These are phyloP conservation scores for Tolypocladium nubicola DNA, from an alignment of 2,329 filamentous ascomycete genomes.

Conservation along the genomic window DNA sequence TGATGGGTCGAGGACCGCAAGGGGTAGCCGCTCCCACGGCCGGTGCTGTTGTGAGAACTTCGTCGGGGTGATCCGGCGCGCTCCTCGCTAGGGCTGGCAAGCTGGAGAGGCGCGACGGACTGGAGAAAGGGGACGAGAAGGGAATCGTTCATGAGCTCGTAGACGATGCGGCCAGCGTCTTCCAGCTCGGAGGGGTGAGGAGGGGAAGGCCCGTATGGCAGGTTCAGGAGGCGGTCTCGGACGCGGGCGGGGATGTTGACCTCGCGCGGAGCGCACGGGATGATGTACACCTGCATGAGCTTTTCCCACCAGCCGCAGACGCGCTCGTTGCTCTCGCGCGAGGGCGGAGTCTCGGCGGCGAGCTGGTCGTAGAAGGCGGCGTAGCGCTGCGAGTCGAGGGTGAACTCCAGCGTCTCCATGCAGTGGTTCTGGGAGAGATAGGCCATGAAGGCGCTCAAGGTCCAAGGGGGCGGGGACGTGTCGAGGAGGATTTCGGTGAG, in stretches of 20 bases:
- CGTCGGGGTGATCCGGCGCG: constrained; percentile 28
- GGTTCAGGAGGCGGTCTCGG: constrained; percentile 64
- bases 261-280: constrained; percentile 73
- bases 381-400: constrained; percentile 85
- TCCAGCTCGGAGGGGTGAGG: constrained; percentile 67
- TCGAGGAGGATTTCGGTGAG: constrained; percentile 83
- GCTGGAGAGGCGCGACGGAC: constrained; percentile 31
- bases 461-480: constrained; percentile 78
- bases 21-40: constrained; percentile 1
- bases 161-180: constrained; percentile 76
- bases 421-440: constrained; percentile 97
- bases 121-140: constrained; percentile 89
- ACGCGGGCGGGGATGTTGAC: constrained; percentile 84
- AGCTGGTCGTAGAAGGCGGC: constrained; percentile 44
- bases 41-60: constrained; percentile 1
- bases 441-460: constrained; percentile 85
- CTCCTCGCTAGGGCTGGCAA: constrained; percentile 24
- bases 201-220: constrained; percentile 46
- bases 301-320: constrained; percentile 78
- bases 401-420: constrained; percentile 92
- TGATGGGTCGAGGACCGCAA: constrained; percentile 31
- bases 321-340: constrained; percentile 44
- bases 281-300: constrained; percentile 81
- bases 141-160: constrained; percentile 96
- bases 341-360: constrained; percentile 25